Base-by-base conservation (phyloP, 23 red algal species). In the Pyropia haitanensis region DNA sequence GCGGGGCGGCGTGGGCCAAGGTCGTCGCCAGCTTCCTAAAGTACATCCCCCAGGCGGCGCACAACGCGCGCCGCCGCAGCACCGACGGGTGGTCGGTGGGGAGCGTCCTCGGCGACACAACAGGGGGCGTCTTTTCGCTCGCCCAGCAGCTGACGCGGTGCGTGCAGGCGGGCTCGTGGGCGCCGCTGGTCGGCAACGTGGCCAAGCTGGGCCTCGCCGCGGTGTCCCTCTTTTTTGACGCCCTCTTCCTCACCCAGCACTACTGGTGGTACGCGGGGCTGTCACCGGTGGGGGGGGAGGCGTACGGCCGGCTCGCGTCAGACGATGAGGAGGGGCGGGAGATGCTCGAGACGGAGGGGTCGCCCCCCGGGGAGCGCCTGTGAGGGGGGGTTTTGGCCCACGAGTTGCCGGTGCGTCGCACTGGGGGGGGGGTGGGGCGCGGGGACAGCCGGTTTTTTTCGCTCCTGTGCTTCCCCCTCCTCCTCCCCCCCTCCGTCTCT, bases 201-300 rank as follows among this genome's bases (percentile, higher is more conserved):
- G 87, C 87, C 26, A 91, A 91, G 76, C 72, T 74, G 3, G 39
- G 67, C 30, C 73, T 91, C 18, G 87, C 87, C 16, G 72, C 29
- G 1, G 87, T 79, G 61, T 63, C 55, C 10, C 66, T 91, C 33
- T 28, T 77, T n/a, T 91, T 91, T 58, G 87, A 91, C 66, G 72
- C 79, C 58, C 70, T 68, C 49, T 91, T 91, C 64, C 60, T 91
- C 18, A 33, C 54, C 29, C 87, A 91, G 56, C 87, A 91, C 29
- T 52, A 62, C 50, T 55, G 54, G 14, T 74, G 58, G n/a, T 91
- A 91, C 48, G 34, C 75, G 21, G 67, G 39, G 39, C 39, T 46
- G 8, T 46, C 39, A 9, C 39, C 39, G 39, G 39, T 46, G 39
- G 39, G 4, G 39, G 39, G 2, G 0, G 39, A 0, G 39, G 39